These are phyloP conservation scores for Areca catechu DNA, from an alignment of 176 grass and related monocot species.

Conservation along the genomic window DNA sequence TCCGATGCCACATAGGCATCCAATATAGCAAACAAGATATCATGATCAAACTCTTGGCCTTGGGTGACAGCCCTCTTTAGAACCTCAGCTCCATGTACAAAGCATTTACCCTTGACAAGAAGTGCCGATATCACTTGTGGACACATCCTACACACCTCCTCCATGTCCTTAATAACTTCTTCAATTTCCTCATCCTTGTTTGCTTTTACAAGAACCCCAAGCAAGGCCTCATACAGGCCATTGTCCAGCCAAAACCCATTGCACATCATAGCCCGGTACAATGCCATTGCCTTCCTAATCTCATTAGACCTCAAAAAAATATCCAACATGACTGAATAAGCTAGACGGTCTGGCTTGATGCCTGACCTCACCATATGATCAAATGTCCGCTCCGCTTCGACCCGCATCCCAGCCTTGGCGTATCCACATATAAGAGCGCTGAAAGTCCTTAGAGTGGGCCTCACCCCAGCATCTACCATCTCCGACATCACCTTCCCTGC, in stretches of 20 bases:
- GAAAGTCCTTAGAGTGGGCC: conserved; percentile 67
- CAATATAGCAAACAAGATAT: conserved; percentile 54
- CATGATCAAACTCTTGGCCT: conserved; percentile 49
- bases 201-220: conserved; percentile 43
- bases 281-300: conserved; percentile 44
- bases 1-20: conserved; percentile 46
- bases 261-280: conserved; percentile 58
- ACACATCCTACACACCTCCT: conserved; percentile 49
- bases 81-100: conserved; percentile 51
- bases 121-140: conserved; percentile 33
- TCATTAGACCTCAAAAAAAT: conserved; percentile 65
- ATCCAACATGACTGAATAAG: conserved; percentile 83
- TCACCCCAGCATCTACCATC: conserved; percentile 66
- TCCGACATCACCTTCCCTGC: conserved; percentile 63
- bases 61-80: conserved; percentile 56
- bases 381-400: conserved; percentile 54
- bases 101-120: conserved; percentile 55
- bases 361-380: conserved; percentile 56
- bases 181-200: conserved; percentile 36
- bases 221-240: conserved; percentile 45
- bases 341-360: conserved; percentile 68
- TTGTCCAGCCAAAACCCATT: conserved; percentile 52
- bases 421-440: conserved; percentile 85
- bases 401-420: conserved; percentile 65
- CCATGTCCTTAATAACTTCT: conserved; percentile 66